A percentile compares a stretch with the other conserved stretches of the same genome.
These are phyloP conservation scores for Gilbertella persicaria DNA, from an alignment of 371 early-diverging fungal species.

Conservation along the genomic window DNA sequence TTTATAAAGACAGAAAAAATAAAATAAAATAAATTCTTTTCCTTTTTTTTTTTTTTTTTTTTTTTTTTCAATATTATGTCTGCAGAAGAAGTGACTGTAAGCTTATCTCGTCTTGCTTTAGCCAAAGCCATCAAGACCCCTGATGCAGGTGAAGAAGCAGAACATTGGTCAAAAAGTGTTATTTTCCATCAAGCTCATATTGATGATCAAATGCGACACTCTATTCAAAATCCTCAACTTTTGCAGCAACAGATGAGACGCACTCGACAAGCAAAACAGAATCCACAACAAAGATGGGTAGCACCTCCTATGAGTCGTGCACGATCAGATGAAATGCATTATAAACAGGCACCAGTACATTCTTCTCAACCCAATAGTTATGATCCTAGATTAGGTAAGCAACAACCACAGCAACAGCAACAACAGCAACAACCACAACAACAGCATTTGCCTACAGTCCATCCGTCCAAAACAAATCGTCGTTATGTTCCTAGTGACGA, in stretches of 20 bases:
- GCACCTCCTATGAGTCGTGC: constrained; percentile 16
- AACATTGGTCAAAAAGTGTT: constrained; percentile 48
- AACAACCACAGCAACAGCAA: background rate
- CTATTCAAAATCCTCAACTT: constrained; percentile 25
- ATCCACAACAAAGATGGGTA: constrained; percentile 9
- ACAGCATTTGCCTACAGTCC: background rate
- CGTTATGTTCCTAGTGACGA: constrained; percentile 35
- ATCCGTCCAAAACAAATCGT: constrained; percentile 10
- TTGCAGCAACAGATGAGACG: constrained; percentile 10
- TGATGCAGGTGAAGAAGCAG: constrained; percentile 37
- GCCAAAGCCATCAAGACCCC: constrained; percentile 56
- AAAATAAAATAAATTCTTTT: constrained; percentile 3
- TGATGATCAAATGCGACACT: constrained; percentile 32
- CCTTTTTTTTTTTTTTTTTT: constrained; percentile 6
- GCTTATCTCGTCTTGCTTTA: constrained; percentile 45
- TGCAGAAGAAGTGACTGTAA: constrained; percentile 45
- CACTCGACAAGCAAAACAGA: constrained; percentile 6
- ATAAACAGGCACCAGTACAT: background rate
- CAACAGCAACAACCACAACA: constrained; percentile 8
- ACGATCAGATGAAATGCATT: constrained; percentile 16
- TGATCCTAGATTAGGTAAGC: too few relatives aligned
- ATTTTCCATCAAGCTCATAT: constrained; percentile 53
- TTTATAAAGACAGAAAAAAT: background rate
- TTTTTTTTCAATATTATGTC: constrained; percentile 25
- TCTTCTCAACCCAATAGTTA: constrained; percentile 1